Conservation (phyloP, 306 rosid genomes). For the Trifolium subterraneum region DNA sequence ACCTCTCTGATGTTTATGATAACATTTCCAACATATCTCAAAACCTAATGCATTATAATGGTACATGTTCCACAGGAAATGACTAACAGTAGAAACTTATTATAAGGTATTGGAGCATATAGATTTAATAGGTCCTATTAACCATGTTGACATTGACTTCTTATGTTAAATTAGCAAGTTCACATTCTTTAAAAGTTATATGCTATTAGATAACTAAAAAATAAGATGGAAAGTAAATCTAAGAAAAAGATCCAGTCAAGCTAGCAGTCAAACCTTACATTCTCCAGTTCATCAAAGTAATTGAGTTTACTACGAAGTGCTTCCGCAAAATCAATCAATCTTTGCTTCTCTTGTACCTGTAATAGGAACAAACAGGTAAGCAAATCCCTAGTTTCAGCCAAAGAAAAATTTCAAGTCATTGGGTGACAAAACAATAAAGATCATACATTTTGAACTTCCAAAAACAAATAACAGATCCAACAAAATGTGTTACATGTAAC, state of each 20-base stretch:
- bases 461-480: constrained; percentile 31
- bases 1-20: constrained; percentile 25
- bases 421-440: neutral
- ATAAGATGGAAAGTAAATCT: constrained; percentile 26
- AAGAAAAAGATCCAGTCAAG: constrained; percentile 61
- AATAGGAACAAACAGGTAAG: constrained; percentile 38
- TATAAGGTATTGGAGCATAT: constrained; percentile 22
- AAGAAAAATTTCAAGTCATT: constrained; percentile 24
- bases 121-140: constrained; percentile 27
- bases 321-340: constrained; percentile 85
- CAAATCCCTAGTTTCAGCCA: constrained; percentile 37
- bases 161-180: constrained; percentile 14
- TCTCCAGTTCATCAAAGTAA: constrained; percentile 99
- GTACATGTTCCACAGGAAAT: constrained; percentile 35
- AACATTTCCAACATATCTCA: constrained; percentile 11
- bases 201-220: constrained; percentile 22
- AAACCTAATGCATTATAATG: constrained; percentile 4
- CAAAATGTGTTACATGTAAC: constrained; percentile 23
- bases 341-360: constrained; percentile 93
- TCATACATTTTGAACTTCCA: constrained; percentile 26
- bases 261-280: constrained; percentile 98
- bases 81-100: neutral
- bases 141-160: neutral
- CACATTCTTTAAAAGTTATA: constrained; percentile 30
- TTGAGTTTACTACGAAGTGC: constrained; percentile 96